Evolutionary conservation across 441 rosid species (phyloP).

Genomic region (Adansonia rubrostipa): DNA sequence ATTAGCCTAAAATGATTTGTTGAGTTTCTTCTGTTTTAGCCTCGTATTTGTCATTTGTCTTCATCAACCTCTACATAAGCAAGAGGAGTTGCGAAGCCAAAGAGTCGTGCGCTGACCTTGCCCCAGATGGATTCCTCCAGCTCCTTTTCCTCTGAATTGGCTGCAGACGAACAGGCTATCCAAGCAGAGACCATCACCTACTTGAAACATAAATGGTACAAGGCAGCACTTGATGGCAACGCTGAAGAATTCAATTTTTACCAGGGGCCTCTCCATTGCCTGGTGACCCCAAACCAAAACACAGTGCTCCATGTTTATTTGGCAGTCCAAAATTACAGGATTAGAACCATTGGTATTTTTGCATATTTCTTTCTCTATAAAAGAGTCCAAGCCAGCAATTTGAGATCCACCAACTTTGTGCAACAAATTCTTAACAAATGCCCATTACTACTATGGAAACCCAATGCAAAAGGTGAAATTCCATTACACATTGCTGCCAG

Average conservation of each 20-base stretch:
- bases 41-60: too few species aligned
- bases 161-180: too few species aligned
- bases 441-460: background rate
- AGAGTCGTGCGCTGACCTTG: too few species aligned
- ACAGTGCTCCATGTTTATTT: background rate
- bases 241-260: background rate
- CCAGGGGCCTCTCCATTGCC: background rate
- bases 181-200: background rate
- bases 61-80: too few species aligned
- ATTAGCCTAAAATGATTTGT: too few species aligned
- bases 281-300: background rate
- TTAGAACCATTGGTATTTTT: background rate
- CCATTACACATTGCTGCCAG: background rate
- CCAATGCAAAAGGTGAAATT: constrained; percentile 6
- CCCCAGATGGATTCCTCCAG: background rate
- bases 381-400: background rate
- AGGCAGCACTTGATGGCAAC: background rate
- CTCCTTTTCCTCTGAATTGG: too few species aligned
- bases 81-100: too few species aligned
- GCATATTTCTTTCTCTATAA: background rate
- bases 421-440: background rate
- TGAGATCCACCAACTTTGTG: background rate
- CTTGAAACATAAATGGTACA: background rate
- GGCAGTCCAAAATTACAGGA: background rate
- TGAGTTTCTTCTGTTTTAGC: too few species aligned